Evolutionary conservation across 2,329 filamentous ascomycete genomes (phyloP), one percentile per base, ranked within the genome.

Genomic region (Leptographium radiaticola): DNA sequence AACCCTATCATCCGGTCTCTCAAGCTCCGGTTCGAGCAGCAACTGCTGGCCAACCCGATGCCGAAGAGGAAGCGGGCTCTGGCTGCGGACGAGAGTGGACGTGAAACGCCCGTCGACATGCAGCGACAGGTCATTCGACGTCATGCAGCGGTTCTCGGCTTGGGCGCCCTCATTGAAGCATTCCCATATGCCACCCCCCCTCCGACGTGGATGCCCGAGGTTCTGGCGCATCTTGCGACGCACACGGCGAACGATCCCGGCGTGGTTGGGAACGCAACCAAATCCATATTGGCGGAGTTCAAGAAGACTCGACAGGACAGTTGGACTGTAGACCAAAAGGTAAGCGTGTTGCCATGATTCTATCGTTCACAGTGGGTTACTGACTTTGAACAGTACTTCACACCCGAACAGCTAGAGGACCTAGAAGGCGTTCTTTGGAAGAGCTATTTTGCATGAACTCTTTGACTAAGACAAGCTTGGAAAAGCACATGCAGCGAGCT

Each of bases 281-380:
- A 98, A 77, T 80, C 79, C 18, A 90, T 96, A 39, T 73, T 98
- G 59, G 89, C 89, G 57, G 94, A 98, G 64, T 98, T 98, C 76
- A 98, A 98, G 75, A 98, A 98, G 80, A 98, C 93, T 47, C 83
- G 93, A 67, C 93, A 98, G 69, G 93, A 98, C 74, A 98, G 91
- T 61, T 98, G 93, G 93, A 85, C 85, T 63, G 91, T 95, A 57
- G 93, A 98, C 72, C 88, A 95, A 62, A 97, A 95, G 86, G 93
- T 95, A 72, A 69, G 81, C 70, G 4, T 13, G 33, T 12, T 1
- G 31, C 3, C 25, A 5, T 25, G 25, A 25, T 25, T 25, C 25
- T 5, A 25, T 25, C 3, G 5, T 25, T 25, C 25, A 25, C 25
- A 25, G 25, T 25, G 25, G 25, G 5, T 25, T 48, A 15, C 48